Evolutionary conservation across 345 rosid genomes (phyloP).

Genomic region (Citrus maxima): DNA sequence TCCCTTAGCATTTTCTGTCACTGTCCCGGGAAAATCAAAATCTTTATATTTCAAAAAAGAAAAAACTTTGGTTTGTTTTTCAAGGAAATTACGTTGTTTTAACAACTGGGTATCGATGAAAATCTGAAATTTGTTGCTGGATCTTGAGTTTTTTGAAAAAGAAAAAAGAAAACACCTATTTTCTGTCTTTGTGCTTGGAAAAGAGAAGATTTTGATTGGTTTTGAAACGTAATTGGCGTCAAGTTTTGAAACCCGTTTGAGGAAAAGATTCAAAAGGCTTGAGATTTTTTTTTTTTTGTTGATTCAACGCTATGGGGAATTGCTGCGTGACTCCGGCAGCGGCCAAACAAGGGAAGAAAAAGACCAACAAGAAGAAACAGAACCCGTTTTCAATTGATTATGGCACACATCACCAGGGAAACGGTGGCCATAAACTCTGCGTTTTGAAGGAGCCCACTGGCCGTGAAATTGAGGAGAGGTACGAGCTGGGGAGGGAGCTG

Average conservation of each 20-base stretch:
- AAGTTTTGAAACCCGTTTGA: constrained; percentile 13
- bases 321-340: constrained; percentile 63
- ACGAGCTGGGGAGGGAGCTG: constrained; percentile 83
- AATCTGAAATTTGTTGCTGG: constrained; percentile 1
- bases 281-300: not conserved
- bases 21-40: not conserved
- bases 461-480: constrained; percentile 56
- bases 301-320: constrained; percentile 66
- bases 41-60: not conserved
- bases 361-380: constrained; percentile 46
- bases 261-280: not conserved
- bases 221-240: not conserved
- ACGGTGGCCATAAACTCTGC: constrained; percentile 40
- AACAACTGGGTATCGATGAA: not conserved
- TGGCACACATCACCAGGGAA: constrained; percentile 33
- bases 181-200: constrained; percentile 9
- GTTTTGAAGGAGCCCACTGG: constrained; percentile 82
- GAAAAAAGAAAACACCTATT: not conserved
- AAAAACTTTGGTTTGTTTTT: not conserved
- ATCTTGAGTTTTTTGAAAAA: constrained; percentile 1
- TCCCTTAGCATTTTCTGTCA: not conserved
- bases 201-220: constrained; percentile 13
- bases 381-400: constrained; percentile 72
- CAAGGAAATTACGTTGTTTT: not conserved
- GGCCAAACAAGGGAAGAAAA: constrained; percentile 30